Base-by-base conservation (phyloP, 1,139 yeast genomes). In the Geotrichum aggregatum region DNA sequence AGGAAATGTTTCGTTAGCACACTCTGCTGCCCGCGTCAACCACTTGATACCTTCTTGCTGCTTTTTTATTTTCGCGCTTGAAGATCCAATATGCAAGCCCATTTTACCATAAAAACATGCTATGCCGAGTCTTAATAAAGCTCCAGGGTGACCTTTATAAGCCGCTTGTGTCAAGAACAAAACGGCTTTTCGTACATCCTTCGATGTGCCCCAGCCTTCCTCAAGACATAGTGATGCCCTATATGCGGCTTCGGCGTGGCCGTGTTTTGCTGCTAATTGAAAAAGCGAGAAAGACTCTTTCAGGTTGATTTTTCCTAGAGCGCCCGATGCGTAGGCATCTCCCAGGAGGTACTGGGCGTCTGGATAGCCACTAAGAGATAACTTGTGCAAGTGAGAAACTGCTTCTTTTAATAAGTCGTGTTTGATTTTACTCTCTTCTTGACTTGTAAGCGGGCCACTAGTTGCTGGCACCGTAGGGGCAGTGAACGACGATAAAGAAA, bases 281-380 rank as follows among this genome's bases (percentile, higher is more conserved):
- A 92, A 92, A 53, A 87, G 76, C 1, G 70, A 62, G 61, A 87
- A 84, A 2, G 97, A 86, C 59, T 87, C 92, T 58, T 78, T 79
- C 61, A 84, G 76, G 53, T 89, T 96, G n/a, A 84, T 75, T 63
- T 84, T 86, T 0, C 94, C 95, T 54, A 89, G 76, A 0, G 89
- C 89, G 1, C 96, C 95, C 3, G 92, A 83, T 26, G 92, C 80
- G 66, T 83, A 83, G 0, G 94, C 92, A 67, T 92, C 98, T n/a
- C 83, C 98, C 39, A 92, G 72, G 35, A 91, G 75, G 66, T 91
- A 92, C 67, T 91, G 98, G 0, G 98, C 95, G 56, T 91, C 96
- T 2, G 84, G 78, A 62, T 83, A 85, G 3, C 97, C 96, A 59
- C 84, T 80, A 57, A 86, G 92, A 16, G 92, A 75, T 39, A 92